Evolutionary conservation across 2,329 filamentous ascomycete species (phyloP).

Genomic region (Aspergillus hortae): DNA sequence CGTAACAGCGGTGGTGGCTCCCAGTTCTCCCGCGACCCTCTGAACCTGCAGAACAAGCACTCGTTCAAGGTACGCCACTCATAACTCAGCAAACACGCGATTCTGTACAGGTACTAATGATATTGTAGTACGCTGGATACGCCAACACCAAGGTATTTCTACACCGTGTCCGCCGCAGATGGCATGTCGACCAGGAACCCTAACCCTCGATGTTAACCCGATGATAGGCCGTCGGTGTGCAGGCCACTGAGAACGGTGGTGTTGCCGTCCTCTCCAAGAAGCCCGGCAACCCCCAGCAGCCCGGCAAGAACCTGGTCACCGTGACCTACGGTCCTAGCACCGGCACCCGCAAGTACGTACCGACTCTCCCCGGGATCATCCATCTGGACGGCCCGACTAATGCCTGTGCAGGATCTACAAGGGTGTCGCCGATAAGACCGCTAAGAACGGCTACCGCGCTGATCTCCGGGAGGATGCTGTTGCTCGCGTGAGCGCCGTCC

Average conservation of each 20-base stretch:
- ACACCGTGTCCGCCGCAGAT: neutral
- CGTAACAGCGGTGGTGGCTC: constrained; percentile 73
- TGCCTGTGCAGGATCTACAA: constrained; percentile 70
- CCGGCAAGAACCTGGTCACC: constrained; percentile 62
- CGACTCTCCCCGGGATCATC: neutral
- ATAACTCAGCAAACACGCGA: neutral
- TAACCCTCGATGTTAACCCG: constrained; percentile 1
- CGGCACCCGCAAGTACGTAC: constrained; percentile 71
- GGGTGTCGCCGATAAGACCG: constrained; percentile 74
- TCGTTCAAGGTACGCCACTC: constrained; percentile 68
- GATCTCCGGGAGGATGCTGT: constrained; percentile 77
- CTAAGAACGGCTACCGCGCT: constrained; percentile 80
- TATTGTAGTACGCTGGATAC: constrained; percentile 75
- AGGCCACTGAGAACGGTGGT: constrained; percentile 71
- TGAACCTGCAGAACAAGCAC: constrained; percentile 91
- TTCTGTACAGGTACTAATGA: neutral
- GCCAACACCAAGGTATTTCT: constrained; percentile 80
- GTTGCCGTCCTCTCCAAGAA: constrained; percentile 85
- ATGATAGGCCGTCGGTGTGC: constrained; percentile 74
- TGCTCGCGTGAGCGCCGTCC: constrained; percentile 81
- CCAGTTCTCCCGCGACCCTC: constrained; percentile 88
- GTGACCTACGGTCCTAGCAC: constrained; percentile 69
- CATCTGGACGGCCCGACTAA: constrained; percentile 11
- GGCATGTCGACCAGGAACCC: neutral
- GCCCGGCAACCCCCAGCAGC: constrained; percentile 66